Evolutionary conservation across 208 protist genomes (phyloP).

Genomic region (Giardia duodenalis): DNA sequence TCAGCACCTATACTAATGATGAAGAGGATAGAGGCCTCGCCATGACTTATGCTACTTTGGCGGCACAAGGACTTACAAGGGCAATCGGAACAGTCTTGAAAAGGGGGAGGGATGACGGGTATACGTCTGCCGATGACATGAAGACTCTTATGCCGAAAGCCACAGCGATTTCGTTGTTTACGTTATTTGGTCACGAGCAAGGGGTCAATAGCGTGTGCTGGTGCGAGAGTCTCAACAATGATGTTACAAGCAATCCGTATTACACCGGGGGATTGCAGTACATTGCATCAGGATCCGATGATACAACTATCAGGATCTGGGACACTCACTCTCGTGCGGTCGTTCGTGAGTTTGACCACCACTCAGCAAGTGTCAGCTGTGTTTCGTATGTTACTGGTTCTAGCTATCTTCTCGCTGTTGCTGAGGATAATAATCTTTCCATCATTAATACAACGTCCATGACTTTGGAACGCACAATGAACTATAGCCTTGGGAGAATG

Average conservation of each 20-base stretch:
- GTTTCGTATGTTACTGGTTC: neutral
- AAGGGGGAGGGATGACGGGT: too few relatives aligned
- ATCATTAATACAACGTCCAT: neutral
- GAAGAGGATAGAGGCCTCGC: neutral
- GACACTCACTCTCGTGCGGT: neutral
- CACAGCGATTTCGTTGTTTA: neutral
- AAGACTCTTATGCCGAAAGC: neutral
- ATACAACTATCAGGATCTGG: neutral
- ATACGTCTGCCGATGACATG: neutral
- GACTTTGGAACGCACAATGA: neutral
- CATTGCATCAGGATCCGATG: neutral
- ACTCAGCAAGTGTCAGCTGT: neutral
- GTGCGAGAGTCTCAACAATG: neutral
- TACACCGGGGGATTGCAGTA: neutral
- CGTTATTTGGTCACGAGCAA: neutral
- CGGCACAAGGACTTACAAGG: neutral
- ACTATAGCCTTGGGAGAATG: neutral
- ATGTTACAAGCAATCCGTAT: neutral
- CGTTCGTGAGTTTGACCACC: neutral
- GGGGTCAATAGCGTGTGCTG: neutral
- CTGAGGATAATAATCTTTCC: neutral
- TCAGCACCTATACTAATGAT: neutral
- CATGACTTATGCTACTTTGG: neutral
- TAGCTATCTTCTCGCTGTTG: neutral
- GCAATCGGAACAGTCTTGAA: neutral